Conservation (phyloP, 106 monocot species). For the Allium sativum region DNA sequence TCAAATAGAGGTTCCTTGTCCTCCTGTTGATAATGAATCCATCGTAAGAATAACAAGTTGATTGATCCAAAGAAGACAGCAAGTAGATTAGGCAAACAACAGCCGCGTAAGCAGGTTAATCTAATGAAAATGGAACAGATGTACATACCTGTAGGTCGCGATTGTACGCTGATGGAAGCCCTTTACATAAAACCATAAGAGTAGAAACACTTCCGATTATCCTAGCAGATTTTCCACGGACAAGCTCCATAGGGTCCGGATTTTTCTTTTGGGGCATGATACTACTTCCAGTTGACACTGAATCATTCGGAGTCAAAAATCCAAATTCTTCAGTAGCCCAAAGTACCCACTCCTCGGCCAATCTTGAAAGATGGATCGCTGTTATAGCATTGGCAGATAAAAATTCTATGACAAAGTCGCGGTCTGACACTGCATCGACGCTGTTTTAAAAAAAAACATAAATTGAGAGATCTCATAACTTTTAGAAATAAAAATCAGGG, state of each 20-base stretch:
- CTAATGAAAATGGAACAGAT: too few species aligned
- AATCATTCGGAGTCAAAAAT: constrained; percentile 77
- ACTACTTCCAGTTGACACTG: constrained; percentile 78
- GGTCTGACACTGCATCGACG: constrained; percentile 97
- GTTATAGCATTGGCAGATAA: constrained; percentile 68
- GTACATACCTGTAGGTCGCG: constrained; percentile 74
- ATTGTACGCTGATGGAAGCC: constrained; percentile 94
- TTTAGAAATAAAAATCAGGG: too few species aligned
- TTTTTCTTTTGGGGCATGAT: constrained; percentile 99
- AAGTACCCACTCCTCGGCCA: constrained; percentile 97
- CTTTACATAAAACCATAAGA: constrained; percentile 80
- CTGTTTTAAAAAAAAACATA: constrained; percentile 23
- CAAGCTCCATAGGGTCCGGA: constrained; percentile 99
- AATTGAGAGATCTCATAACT: background rate
- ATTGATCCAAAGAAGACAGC: too few species aligned
- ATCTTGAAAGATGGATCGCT: constrained; percentile 88
- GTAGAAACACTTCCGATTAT: constrained; percentile 70
- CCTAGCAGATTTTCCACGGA: constrained; percentile 92
- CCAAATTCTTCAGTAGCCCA: constrained; percentile 99
- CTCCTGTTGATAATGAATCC: constrained; percentile 35
- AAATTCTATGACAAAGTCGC: constrained; percentile 90
- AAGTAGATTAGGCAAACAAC: too few species aligned
- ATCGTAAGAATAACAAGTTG: too few species aligned
- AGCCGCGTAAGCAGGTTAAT: too few species aligned
- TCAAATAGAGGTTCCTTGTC: constrained; percentile 97